Conservation (phyloP, 768 basidiomycete species). For the Boletus tomentosulus region DNA sequence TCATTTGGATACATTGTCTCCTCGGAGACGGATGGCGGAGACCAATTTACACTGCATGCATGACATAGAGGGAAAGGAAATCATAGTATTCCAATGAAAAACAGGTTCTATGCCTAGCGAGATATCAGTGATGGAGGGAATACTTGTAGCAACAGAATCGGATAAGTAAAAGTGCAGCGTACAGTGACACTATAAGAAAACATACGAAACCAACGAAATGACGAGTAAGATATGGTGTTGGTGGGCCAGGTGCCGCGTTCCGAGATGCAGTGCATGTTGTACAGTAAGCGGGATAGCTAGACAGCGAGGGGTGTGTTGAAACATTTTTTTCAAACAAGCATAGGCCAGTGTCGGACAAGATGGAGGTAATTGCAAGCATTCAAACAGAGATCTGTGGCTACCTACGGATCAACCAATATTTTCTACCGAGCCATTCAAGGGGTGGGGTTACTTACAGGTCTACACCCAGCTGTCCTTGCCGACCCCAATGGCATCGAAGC, state of each 20-base stretch:
- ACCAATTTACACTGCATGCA: neutral
- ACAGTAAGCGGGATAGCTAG: conserved; percentile 19
- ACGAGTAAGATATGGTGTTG: conserved; percentile 19
- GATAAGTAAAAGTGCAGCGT: conserved; percentile 27
- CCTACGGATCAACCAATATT: conserved; percentile 33
- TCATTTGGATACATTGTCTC: neutral
- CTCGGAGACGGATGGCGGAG: neutral
- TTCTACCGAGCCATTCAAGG: conserved; percentile 45
- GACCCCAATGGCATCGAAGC: conserved; percentile 77
- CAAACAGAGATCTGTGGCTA: conserved; percentile 1
- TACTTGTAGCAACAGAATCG: conserved; percentile 28
- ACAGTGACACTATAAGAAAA: conserved; percentile 26
- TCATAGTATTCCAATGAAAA: conserved; percentile 14
- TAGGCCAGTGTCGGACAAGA: neutral
- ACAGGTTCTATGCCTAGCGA: conserved; percentile 22
- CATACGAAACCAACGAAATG: conserved; percentile 19
- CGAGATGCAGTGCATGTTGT: conserved; percentile 21
- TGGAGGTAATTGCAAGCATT: neutral
- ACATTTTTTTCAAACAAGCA: conserved; percentile 12
- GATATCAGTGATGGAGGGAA: conserved; percentile 28
- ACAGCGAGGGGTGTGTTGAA: conserved; percentile 11
- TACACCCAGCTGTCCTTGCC: conserved; percentile 77
- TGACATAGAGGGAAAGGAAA: neutral
- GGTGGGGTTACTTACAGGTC: conserved; percentile 38
- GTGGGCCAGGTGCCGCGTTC: conserved; percentile 14